phyloP scores from a whole-genome alignment of 2,329 filamentous ascomycete genomes.

The Sordariomycetes sp. region DNA sequence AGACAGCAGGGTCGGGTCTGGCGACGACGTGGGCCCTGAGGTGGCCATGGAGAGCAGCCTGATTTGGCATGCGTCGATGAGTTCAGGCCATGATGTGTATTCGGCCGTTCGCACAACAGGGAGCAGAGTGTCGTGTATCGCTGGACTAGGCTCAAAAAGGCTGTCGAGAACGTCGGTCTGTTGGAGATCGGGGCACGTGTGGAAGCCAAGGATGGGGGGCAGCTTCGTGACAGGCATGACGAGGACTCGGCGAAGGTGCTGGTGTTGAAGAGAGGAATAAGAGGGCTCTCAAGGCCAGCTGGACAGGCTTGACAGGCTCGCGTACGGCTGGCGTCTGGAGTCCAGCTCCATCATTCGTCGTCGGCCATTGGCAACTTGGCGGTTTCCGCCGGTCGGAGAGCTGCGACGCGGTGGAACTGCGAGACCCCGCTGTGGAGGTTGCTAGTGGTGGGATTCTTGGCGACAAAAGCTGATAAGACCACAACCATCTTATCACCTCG shows the following conservation, averaged over 20 bases:
- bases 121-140: constrained; percentile 63
- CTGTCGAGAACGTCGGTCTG: constrained; percentile 58
- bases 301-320: too few species aligned
- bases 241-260: background rate
- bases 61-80: constrained; percentile 58
- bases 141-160: constrained; percentile 74
- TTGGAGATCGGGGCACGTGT: constrained; percentile 39
- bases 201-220: constrained; percentile 48
- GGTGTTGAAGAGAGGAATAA: background rate
- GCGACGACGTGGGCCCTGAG: constrained; percentile 37
- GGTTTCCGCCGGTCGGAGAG: background rate
- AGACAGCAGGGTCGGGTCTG: constrained; percentile 45
- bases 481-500: constrained; percentile 17
- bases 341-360: too few species aligned
- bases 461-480: constrained; percentile 5
- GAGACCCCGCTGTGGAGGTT: background rate
- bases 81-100: constrained; percentile 58
- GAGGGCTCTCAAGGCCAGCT: background rate
- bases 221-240: constrained; percentile 24
- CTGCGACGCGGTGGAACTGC: background rate
- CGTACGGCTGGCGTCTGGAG: too few species aligned
- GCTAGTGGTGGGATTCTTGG: background rate
- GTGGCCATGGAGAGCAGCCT: constrained; percentile 53
- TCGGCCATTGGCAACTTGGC: background rate
- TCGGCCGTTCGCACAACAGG: constrained; percentile 48